Evolutionary conservation across 306 rosid genomes (phyloP), one percentile per base, ranked within the genome.

Genomic region (Vigna trinervia): DNA sequence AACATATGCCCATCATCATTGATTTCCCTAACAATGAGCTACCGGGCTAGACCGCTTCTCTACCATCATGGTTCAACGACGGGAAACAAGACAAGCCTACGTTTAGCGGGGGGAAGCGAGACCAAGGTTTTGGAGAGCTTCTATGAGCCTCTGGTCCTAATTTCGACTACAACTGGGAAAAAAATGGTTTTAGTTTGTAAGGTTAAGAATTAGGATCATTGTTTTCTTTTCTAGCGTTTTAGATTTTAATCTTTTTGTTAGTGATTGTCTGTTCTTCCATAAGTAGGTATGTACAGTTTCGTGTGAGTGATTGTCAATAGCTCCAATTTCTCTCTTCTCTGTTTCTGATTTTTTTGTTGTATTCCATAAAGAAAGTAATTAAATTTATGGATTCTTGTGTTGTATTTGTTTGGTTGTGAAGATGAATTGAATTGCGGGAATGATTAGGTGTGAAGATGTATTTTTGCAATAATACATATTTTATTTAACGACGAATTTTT

Each of bases 121-220:
- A 89, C 96, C 6, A 94, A 89, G 83, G 41, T 94, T 81, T 76
- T 94, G 90, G 98, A 94, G 86, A 94, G 98, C 67, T 94, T 92
- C 30, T 97, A 92, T 84, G 96, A 96, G 3, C 98, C 98, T 6
- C 98, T 0, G 87, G 91, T 53, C 98, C 98, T 1, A 93, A 64
- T 84, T 93, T 85, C 64, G 98, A 93, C 65, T 93, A 84, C 86
- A 93, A 90, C 22, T 20, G 75, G 89, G 84, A 93, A 38, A 38
- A 6, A 38, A 12, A 13, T 39, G 69, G 69, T 36, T 78, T 54
- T 75, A 47, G 68, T 66, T 38, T 39, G 74, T 60, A 39, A 36
- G 22, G 39, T 36, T 75, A 17, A 47, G 6, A 60, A 41, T 28
- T 23, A 41, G 64, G 48, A 23, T 70, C 2, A 34, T 9, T 14